A percentile compares a stretch with the other conserved stretches of the same genome.
These are phyloP conservation scores for Cardamine resedifolia DNA, from an alignment of 345 rosid species.

Conservation along the genomic window DNA sequence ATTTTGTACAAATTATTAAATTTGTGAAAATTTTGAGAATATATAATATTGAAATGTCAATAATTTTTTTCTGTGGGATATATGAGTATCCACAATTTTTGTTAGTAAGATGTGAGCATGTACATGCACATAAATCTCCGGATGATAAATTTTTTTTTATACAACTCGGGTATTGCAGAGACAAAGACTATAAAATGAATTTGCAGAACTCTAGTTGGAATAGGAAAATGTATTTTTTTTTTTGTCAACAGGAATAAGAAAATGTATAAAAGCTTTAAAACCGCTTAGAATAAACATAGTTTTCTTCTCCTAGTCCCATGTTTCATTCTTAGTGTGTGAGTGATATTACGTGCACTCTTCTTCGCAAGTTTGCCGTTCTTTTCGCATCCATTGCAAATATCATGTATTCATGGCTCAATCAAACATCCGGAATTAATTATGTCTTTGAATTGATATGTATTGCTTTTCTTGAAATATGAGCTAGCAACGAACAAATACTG, in stretches of 20 bases:
- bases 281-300: not conserved
- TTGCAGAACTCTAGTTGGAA: not conserved
- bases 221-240: not conserved
- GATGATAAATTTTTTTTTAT: not conserved
- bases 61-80: too few relatives aligned
- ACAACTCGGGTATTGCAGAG: not conserved
- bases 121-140: not conserved
- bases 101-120: not conserved
- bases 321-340: slow-evolving; percentile 12
- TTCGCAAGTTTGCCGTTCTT: slow-evolving; percentile 4
- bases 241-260: not conserved
- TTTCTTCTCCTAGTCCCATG: slow-evolving; percentile 1
- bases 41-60: not conserved
- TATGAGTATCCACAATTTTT: not conserved
- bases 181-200: not conserved
- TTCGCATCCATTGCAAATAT: slow-evolving; percentile 1
- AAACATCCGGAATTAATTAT: not conserved
- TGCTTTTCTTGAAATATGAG: not conserved
- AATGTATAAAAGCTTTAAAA: not conserved
- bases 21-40: not conserved
- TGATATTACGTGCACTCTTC: slow-evolving; percentile 1
- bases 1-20: too few relatives aligned
- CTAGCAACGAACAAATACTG: not conserved
- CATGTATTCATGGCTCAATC: slow-evolving; percentile 8
- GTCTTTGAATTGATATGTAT: not conserved